Conservation (phyloP, 1,139 yeast genomes). For the Blastobotrys capitulatus region DNA sequence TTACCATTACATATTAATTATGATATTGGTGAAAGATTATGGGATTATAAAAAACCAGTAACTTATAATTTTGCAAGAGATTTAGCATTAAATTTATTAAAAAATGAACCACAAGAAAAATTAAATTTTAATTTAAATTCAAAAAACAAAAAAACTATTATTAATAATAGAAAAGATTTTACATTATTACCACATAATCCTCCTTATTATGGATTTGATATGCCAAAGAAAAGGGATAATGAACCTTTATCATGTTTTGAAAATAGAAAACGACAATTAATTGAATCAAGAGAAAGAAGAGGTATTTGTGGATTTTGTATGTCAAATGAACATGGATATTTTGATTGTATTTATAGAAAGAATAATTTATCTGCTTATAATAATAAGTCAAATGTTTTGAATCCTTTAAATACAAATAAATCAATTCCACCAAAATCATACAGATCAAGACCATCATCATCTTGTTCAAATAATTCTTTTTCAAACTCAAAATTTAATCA, state of each 20-base stretch:
- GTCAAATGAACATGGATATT: background rate
- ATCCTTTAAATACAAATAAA: no score
- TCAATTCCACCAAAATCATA: no score
- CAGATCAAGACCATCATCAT: no score
- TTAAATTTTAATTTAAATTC: background rate
- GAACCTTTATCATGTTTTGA: constrained; percentile 5
- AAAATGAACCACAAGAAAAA: constrained; percentile 7
- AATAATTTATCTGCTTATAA: background rate
- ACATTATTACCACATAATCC: constrained; percentile 9
- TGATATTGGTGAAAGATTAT: constrained; percentile 4
- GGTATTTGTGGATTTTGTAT: constrained; percentile 6
- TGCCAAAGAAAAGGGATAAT: background rate
- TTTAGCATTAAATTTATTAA: constrained; percentile 8
- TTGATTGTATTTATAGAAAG: constrained; percentile 1
- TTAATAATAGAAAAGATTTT: background rate
- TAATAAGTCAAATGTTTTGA: no score
- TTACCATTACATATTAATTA: background rate
- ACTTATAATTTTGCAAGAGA: constrained; percentile 8
- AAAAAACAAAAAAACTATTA: background rate
- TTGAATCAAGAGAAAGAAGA: constrained; percentile 6
- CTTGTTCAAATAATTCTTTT: no score
- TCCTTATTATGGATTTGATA: constrained; percentile 3
- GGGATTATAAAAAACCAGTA: constrained; percentile 5
- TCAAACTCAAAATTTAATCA: no score
- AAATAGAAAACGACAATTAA: constrained; percentile 8